phyloP scores from a whole-genome alignment of 257 asterid genomes.

The Agastache rugosa region DNA sequence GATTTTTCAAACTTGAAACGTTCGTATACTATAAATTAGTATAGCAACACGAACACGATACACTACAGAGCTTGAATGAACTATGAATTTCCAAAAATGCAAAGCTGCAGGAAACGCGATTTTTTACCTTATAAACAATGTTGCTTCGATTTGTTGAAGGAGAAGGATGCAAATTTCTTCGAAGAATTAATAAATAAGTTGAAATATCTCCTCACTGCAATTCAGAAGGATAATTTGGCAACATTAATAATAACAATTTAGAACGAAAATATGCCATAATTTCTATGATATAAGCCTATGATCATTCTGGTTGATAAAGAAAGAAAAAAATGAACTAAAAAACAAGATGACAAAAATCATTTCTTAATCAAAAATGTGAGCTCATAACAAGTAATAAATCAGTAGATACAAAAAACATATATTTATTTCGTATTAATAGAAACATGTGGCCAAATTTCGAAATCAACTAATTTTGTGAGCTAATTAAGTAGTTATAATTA shows the following conservation, averaged over 20 bases:
- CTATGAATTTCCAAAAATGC: neutral
- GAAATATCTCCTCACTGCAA: neutral
- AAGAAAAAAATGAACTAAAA: neutral
- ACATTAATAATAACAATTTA: neutral
- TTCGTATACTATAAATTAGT: neutral
- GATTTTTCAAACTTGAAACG: neutral
- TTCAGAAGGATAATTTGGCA: neutral
- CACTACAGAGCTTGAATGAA: neutral
- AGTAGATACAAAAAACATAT: neutral
- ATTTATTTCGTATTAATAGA: neutral
- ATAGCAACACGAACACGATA: neutral
- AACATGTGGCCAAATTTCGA: constrained; percentile 12
- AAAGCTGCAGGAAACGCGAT: neutral
- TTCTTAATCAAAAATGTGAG: neutral
- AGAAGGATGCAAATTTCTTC: neutral
- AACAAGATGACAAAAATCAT: neutral
- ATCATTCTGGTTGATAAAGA: neutral
- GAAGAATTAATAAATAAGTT: neutral
- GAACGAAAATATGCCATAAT: neutral
- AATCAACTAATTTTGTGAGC: neutral
- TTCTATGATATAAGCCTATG: neutral
- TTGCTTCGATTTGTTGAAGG: neutral
- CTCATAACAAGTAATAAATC: neutral
- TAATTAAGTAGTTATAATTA: neutral
- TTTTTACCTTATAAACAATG: constrained; percentile 21